These are phyloP conservation scores for Ilyonectria mors-panacis DNA, from an alignment of 2,329 filamentous ascomycete genomes.

Conservation along the genomic window DNA sequence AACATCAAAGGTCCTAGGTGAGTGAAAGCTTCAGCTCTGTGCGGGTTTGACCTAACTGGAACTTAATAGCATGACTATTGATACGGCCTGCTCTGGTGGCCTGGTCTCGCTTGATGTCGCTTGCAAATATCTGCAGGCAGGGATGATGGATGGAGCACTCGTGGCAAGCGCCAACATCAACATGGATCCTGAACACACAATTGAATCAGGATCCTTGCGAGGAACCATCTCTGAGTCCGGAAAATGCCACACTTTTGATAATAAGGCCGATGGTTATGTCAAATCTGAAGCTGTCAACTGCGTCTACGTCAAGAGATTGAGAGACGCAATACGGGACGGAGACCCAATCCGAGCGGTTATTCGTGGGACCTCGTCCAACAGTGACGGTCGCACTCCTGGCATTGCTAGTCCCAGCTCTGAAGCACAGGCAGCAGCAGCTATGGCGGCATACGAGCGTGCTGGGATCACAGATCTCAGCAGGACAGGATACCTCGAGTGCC, in stretches of 20 bases:
- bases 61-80: constrained; percentile 58
- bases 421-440: constrained; percentile 51
- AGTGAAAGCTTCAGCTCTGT: too few species aligned
- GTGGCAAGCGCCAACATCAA: constrained; percentile 60
- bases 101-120: constrained; percentile 63
- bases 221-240: constrained; percentile 51
- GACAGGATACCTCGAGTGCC: constrained; percentile 55
- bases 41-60: background rate
- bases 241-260: constrained; percentile 53
- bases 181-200: constrained; percentile 60
- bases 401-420: constrained; percentile 52
- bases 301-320: constrained; percentile 60
- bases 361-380: constrained; percentile 49
- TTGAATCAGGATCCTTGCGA: constrained; percentile 57
- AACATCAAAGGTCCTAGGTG: constrained; percentile 61
- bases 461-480: constrained; percentile 40
- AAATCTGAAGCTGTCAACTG: constrained; percentile 61
- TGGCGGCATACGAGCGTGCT: constrained; percentile 48
- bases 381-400: constrained; percentile 52
- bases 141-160: constrained; percentile 44
- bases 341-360: constrained; percentile 56
- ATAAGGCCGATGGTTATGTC: constrained; percentile 60
- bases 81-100: constrained; percentile 66
- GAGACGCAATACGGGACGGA: constrained; percentile 58
- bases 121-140: constrained; percentile 32